These are phyloP conservation scores for Exophiala phaeomuriformis DNA, from an alignment of 2,329 filamentous ascomycete genomes.

Conservation along the genomic window DNA sequence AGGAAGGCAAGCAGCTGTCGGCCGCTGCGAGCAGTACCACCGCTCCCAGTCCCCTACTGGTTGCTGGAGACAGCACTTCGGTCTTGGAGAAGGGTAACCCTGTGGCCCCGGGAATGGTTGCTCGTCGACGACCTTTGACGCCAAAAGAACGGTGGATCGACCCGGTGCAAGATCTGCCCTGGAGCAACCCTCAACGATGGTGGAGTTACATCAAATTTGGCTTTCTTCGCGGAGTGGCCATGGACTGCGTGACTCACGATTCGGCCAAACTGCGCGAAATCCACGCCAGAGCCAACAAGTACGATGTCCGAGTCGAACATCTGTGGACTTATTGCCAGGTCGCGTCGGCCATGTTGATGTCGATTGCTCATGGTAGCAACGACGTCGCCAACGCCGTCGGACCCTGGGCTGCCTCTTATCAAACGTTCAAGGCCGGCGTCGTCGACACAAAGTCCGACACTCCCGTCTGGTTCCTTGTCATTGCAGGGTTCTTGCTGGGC, in stretches of 20 bases:
- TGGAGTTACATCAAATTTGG: constrained; percentile 10
- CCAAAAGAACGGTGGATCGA: constrained; percentile 13
- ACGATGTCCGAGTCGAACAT: constrained; percentile 44
- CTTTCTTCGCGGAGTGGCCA: background rate
- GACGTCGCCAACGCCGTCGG: constrained; percentile 40
- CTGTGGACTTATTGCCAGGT: constrained; percentile 43
- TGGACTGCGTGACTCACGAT: constrained; percentile 37
- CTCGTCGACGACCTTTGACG: constrained; percentile 2
- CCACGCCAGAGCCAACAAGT: constrained; percentile 38
- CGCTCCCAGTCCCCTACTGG: background rate
- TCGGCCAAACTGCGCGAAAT: constrained; percentile 35
- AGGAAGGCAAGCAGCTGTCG: background rate
- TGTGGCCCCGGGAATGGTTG: background rate
- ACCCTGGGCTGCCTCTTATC: constrained; percentile 37
- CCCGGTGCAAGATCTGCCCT: constrained; percentile 11
- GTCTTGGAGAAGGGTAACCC: constrained; percentile 1
- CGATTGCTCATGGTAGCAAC: constrained; percentile 41
- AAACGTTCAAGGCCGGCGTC: constrained; percentile 31
- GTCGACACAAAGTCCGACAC: constrained; percentile 31
- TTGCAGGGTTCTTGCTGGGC: constrained; percentile 35
- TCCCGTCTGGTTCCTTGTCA: constrained; percentile 37
- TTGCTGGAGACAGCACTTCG: background rate
- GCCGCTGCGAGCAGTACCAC: background rate
- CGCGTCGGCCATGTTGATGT: constrained; percentile 37
- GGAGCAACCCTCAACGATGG: constrained; percentile 9